Conservation (phyloP, 768 basidiomycete genomes). For the Auricularia auricula-judae region DNA sequence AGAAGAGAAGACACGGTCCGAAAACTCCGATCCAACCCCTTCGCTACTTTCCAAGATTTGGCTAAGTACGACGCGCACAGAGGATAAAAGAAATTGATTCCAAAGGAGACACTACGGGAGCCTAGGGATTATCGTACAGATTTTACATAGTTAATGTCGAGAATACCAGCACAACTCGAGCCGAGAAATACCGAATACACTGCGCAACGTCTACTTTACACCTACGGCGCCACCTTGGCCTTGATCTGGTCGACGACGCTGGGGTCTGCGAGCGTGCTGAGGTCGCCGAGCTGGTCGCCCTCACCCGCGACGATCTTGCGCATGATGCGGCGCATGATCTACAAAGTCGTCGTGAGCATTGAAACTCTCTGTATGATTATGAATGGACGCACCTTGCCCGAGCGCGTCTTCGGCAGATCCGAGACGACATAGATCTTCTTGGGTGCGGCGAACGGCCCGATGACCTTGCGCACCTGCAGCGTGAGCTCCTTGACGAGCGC, state of each 20-base stretch:
- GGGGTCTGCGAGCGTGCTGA: constrained; percentile 89
- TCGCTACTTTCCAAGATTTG: no score
- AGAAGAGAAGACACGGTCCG: no score
- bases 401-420: constrained; percentile 90
- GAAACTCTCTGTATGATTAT: neutral
- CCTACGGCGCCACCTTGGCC: constrained; percentile 45
- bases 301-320: constrained; percentile 94
- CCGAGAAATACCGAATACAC: no score
- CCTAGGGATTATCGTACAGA: no score
- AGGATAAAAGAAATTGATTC: no score
- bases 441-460: constrained; percentile 94
- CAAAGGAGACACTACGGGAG: no score
- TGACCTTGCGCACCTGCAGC: constrained; percentile 93
- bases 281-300: constrained; percentile 90
- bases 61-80: no score
- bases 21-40: no score
- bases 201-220: neutral
- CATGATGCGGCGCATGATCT: constrained; percentile 94
- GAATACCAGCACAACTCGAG: no score
- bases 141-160: no score
- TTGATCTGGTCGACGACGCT: constrained; percentile 76
- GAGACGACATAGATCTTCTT: constrained; percentile 79
- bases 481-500: constrained; percentile 76
- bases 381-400: constrained; percentile 61
- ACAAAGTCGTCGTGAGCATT: neutral